Base-by-base conservation (phyloP, 371 early-diverging fungal genomes). In the Mortierella sp. region DNA sequence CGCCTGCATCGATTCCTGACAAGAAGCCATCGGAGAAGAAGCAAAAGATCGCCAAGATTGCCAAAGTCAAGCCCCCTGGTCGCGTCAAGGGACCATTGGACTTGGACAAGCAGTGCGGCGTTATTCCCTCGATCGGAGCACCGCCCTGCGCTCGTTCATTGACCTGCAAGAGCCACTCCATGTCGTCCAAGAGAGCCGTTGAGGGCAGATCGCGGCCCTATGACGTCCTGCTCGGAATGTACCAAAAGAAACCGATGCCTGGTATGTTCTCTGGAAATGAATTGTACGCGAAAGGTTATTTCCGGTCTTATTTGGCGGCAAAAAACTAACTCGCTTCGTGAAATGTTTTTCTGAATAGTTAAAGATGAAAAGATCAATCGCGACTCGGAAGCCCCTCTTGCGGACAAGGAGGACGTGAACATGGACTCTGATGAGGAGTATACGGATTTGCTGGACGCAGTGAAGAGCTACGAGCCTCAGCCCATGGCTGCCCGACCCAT, bases 131-230 rank as follows among this genome's bases (percentile, higher is more conserved):
- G 54, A 92, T 93, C 0, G 91, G 90, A 37, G 90, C 89, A 54
- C 80, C 87, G 55, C 93, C 93, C 0, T 96, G 96, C 79, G 90
- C 94, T 64, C 92, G 96, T 64, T 94, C 95, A 51, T 87, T 96
- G 24, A 96, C 96, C 31, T 96, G 96, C 87, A 96, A 96, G 85
- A 95, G 93, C 13, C 96, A 96, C 80, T 93, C 96, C 14, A 94
- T 96, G 93, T 94, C 95, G 16, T 92, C 93, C 72, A 96, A 96
- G 82, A 91, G 96, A 69, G 90, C 92, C 3, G 96, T 96, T 9
- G 89, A 89, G 51, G 96, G 96, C 14, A 90, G 96, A 72, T 92
- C 95, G 46, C 91, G 93, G 75, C 91, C 94, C 54, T 96, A 93
- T 79, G 96, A 96, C 73, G 90, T 93, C 2, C 82, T 96, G 43